A percentile compares a stretch with the other conserved stretches of the same genome.
Evolutionary conservation across 2,329 filamentous ascomycete genomes (phyloP).

Genomic region (Grosmannia huntii): DNA sequence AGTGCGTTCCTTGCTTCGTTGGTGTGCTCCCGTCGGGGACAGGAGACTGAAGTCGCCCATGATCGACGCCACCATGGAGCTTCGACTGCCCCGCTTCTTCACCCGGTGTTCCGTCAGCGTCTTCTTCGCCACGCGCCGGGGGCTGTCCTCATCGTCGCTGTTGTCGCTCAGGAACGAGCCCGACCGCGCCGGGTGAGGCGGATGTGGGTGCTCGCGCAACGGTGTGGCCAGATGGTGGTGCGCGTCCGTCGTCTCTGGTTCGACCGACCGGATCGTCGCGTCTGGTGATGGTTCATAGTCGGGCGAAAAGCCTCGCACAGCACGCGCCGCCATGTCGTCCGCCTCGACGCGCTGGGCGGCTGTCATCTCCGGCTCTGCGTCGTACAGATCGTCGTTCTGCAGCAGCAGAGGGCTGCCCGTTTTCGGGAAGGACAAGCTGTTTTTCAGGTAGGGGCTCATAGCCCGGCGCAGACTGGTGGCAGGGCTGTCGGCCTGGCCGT

Average conservation of each 20-base stretch:
- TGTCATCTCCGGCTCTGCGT: not conserved
- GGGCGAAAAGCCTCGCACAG: conserved; percentile 54
- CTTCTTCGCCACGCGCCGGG: conserved; percentile 12
- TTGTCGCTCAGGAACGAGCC: conserved; percentile 40
- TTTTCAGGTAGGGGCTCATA: conserved; percentile 69
- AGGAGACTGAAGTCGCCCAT: not conserved
- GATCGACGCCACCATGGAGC: conserved; percentile 11
- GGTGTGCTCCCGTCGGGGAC: not conserved
- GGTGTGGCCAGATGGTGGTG: conserved; percentile 21
- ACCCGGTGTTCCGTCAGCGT: not conserved
- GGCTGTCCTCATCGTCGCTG: conserved; percentile 34
- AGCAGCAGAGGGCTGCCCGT: not conserved
- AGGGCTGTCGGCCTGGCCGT: conserved; percentile 40
- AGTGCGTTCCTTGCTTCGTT: not conserved
- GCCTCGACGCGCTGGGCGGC: conserved; percentile 7
- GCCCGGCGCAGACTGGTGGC: conserved; percentile 72
- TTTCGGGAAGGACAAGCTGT: conserved; percentile 14
- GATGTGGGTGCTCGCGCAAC: conserved; percentile 20
- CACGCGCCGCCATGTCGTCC: conserved; percentile 19
- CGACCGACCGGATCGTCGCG: conserved; percentile 57
- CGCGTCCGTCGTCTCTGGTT: conserved; percentile 22
- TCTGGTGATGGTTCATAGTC: conserved; percentile 62
- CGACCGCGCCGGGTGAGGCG: conserved; percentile 21
- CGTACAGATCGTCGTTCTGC: not conserved
- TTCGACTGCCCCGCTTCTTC: not conserved